Conservation (phyloP, 129 eudicot genomes). For the carrot (Daucus carota) region DNA sequence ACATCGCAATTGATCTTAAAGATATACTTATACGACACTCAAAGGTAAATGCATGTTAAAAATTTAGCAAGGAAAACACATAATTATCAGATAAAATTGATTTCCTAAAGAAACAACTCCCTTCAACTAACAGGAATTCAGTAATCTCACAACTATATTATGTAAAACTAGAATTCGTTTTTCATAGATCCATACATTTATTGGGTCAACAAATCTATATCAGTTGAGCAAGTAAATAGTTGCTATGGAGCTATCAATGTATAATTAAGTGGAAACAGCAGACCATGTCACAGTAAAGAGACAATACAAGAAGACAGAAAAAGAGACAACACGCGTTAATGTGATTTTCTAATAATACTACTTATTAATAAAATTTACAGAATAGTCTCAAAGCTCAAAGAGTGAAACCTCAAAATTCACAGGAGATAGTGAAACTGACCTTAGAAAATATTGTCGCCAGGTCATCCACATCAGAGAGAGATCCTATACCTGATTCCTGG, state of each 20-base stretch:
- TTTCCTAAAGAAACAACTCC: not conserved
- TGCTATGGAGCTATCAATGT: not conserved
- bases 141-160: not conserved
- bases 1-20: not conserved
- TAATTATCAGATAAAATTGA: not conserved
- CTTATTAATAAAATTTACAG: too few species aligned
- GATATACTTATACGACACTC: not conserved
- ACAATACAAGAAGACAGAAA: not conserved
- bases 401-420: not conserved
- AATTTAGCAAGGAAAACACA: not conserved
- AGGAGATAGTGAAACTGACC: constrained; percentile 38
- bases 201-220: not conserved
- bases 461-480: constrained; percentile 77
- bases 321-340: not conserved
- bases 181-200: not conserved
- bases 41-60: not conserved
- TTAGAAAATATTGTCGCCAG: constrained; percentile 81
- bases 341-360: not conserved
- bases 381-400: not conserved
- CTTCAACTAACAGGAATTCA: not conserved
- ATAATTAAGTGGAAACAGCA: not conserved
- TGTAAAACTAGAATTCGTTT: not conserved
- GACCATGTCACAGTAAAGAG: not conserved
- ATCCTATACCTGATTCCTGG: constrained; percentile 68
- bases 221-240: not conserved